phyloP scores from a whole-genome alignment of 257 asterid genomes.

The Anisodus acutangulus region DNA sequence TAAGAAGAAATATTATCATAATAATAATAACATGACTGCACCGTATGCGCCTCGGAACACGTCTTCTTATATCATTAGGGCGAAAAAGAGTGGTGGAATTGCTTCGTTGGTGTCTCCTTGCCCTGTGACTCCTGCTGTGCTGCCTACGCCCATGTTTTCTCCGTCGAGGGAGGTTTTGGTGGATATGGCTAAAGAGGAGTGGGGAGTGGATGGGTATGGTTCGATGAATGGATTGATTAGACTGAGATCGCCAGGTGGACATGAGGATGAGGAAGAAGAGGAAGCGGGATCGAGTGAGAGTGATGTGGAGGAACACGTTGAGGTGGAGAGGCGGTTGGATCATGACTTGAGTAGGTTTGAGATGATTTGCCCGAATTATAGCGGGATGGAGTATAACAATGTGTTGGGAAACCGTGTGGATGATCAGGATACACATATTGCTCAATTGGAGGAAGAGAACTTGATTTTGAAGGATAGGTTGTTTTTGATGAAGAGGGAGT shows the following conservation, averaged over 20 bases:
- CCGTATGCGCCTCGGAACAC: conserved; percentile 78
- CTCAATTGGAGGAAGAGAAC: conserved; percentile 80
- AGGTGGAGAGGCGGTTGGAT: conserved; percentile 82
- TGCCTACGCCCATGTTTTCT: conserved; percentile 81
- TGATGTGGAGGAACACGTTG: conserved; percentile 84
- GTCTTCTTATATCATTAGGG: conserved; percentile 63
- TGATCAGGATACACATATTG: conserved; percentile 79
- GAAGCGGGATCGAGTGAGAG: conserved; percentile 80
- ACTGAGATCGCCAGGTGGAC: conserved; percentile 69
- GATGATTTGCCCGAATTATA: conserved; percentile 66
- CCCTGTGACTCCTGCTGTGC: conserved; percentile 74
- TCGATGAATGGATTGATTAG: conserved; percentile 86
- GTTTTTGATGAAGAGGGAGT: conserved; percentile 79
- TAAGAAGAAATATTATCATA: conserved; percentile 54
- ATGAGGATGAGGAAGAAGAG: conserved; percentile 70
- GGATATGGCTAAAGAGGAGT: conserved; percentile 87
- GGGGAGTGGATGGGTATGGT: conserved; percentile 93
- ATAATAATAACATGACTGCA: conserved; percentile 47
- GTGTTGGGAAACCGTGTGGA: conserved; percentile 78
- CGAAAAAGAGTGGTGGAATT: conserved; percentile 83
- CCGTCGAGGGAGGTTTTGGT: conserved; percentile 80
- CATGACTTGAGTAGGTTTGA: conserved; percentile 84
- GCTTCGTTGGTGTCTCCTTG: conserved; percentile 79
- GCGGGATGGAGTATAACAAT: conserved; percentile 48
- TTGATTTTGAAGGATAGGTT: conserved; percentile 75